Conservation (phyloP, 495 filamentous ascomycete genomes). For the Venustampulla echinocandica region DNA sequence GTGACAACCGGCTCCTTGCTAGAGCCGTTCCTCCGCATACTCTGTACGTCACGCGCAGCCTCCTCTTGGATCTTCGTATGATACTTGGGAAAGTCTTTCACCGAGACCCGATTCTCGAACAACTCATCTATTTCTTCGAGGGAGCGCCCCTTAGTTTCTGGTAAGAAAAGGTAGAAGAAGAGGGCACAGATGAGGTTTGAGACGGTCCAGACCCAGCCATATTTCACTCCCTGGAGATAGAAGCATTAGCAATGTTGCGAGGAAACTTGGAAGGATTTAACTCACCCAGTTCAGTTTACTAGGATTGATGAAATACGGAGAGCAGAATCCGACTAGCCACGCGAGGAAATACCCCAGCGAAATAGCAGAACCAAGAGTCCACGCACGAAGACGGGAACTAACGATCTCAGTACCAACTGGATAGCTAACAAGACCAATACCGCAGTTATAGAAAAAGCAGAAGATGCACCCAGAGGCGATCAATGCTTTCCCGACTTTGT, state of each 20-base stretch:
- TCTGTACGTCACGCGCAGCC: background rate
- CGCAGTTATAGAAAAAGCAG: conserved; percentile 45
- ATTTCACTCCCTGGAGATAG: conserved; percentile 27
- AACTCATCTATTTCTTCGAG: conserved; percentile 53
- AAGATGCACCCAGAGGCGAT: conserved; percentile 46
- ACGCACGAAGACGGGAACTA: conserved; percentile 42
- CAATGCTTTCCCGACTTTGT: conserved; percentile 38
- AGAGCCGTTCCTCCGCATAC: background rate
- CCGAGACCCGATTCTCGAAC: conserved; percentile 35
- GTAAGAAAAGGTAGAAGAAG: conserved; percentile 40
- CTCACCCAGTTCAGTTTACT: conserved; percentile 43
- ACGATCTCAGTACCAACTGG: conserved; percentile 51
- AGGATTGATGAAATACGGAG: conserved; percentile 54
- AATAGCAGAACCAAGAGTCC: conserved; percentile 47
- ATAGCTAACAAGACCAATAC: conserved; percentile 49
- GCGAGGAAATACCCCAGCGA: conserved; percentile 45
- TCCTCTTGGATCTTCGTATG: background rate
- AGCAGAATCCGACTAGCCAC: conserved; percentile 49
- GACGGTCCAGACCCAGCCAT: conserved; percentile 30
- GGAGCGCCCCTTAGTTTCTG: conserved; percentile 44
- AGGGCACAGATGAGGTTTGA: conserved; percentile 34
- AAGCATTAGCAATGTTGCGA: background rate
- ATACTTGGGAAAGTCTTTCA: conserved; percentile 2
- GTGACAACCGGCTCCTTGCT: background rate
- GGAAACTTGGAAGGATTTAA: background rate